These are phyloP conservation scores for Phymatotrichopsis omnivora DNA, from an alignment of 2,329 filamentous ascomycete species.

Conservation along the genomic window DNA sequence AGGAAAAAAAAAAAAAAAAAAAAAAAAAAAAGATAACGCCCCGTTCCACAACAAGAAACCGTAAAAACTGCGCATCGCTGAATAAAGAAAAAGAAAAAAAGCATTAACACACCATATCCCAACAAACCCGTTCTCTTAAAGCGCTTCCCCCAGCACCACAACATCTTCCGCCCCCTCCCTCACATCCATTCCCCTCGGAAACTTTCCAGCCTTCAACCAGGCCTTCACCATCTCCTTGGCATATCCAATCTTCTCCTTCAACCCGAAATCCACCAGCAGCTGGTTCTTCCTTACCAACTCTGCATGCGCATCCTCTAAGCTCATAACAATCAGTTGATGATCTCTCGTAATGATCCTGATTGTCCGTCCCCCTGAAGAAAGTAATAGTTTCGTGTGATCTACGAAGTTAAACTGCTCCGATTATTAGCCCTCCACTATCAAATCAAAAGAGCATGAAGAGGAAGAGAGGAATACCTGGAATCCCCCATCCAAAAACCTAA, in stretches of 20 bases:
- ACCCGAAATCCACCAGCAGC: slow-evolving; percentile 31
- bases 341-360: slow-evolving; percentile 53
- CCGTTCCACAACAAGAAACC: slow-evolving; percentile 11
- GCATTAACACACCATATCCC: slow-evolving; percentile 4
- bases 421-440: no score
- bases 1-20: slow-evolving; percentile 7
- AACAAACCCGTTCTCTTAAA: background rate
- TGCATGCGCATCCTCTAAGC: slow-evolving; percentile 60
- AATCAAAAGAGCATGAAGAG: no score
- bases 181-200: slow-evolving; percentile 28
- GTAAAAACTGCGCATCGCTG: slow-evolving; percentile 11
- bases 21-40: slow-evolving; percentile 8
- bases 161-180: slow-evolving; percentile 27
- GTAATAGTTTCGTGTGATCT: slow-evolving; percentile 74
- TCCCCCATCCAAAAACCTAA: slow-evolving; percentile 60
- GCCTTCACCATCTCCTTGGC: slow-evolving; percentile 28
- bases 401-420: slow-evolving; percentile 65
- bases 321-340: slow-evolving; percentile 59
- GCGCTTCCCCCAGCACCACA: slow-evolving; percentile 26
- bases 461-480: slow-evolving; percentile 48
- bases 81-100: slow-evolving; percentile 4
- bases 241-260: slow-evolving; percentile 30
- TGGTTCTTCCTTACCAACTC: slow-evolving; percentile 48
- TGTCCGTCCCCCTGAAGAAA: slow-evolving; percentile 64
- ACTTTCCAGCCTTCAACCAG: slow-evolving; percentile 25